Evolutionary conservation across 805 yeast genomes (phyloP), one percentile per base, ranked within the genome.

Genomic region (Candida loeiensis): DNA sequence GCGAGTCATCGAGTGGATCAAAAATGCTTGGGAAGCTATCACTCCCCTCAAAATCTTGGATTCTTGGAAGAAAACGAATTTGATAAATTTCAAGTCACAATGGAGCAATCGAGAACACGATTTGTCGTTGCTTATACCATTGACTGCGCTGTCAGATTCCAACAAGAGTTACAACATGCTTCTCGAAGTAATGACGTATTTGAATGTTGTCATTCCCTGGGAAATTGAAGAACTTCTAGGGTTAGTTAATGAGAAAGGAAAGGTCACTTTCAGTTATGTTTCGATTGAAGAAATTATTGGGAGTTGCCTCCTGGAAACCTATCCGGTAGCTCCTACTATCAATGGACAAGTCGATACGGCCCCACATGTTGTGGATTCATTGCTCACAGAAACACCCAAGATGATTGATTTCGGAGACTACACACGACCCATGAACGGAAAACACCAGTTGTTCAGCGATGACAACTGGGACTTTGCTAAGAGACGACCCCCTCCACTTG

Each of bases 241-340:
- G 28, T 58, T 80, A 21, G 71, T 68, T 2, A 68, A 68, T 45
- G 74, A 68, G 47, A 43, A 71, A 28, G 63, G 63, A 4, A 68
- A 68, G 42, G 63, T 68, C 14, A 65, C 71, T 1, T 50, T 68
- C 11, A 64, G 68, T 31, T 80, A 79, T 48, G 64, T 74, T 8
- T 77, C 84, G 14, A 77, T 77, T 31, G 80, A 73, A 38, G 85
- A 80, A 49, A 69, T 80, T 33, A 76, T 80, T 2, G 77, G 78
- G 18, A 74, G 82, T 51, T 77, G 84, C 45, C 68, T 77, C 9
- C 75, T 73, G 51, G 80, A 77, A 40, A 28, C 26, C 5, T 30
- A 21, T 13, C 27, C 38, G 12, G 8, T 30, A 4, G 11, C 13
- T 17, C n/a, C n/a, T n/a, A n/a, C n/a, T n/a, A n/a, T n/a, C n/a